Evolutionary conservation across 108 stramenopile genomes (phyloP).

Genomic region (Fragilaria crotonensis): DNA sequence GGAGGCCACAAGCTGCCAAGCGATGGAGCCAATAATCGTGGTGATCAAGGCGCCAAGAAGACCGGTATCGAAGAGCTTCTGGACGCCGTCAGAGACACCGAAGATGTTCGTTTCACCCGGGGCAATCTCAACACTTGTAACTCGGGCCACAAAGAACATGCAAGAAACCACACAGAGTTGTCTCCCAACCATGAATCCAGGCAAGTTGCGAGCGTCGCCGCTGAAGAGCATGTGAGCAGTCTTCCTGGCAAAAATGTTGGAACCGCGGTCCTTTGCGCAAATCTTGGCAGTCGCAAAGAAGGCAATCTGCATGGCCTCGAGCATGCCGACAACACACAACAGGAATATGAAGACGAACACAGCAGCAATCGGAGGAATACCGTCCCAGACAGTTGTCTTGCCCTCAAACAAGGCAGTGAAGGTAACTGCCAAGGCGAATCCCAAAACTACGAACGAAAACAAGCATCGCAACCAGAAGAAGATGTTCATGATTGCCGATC

Average conservation of each 20-base stretch:
- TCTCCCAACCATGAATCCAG: conserved; percentile 14
- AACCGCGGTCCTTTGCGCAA: conserved; percentile 8
- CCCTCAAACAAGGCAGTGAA: too few relatives aligned
- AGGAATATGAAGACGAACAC: too few relatives aligned
- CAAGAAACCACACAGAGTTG: too few relatives aligned
- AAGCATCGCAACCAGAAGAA: too few relatives aligned
- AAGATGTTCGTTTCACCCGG: conserved; percentile 25
- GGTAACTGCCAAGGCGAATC: conserved; percentile 42
- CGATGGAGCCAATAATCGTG: too few relatives aligned
- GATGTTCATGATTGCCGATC: conserved; percentile 12
- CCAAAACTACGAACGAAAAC: conserved; percentile 32
- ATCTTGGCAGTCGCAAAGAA: conserved; percentile 72
- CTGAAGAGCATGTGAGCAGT: conserved; percentile 13
- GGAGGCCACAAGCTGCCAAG: too few relatives aligned
- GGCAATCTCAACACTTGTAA: conserved; percentile 16
- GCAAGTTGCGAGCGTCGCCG: conserved; percentile 18
- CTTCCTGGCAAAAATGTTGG: conserved; percentile 1
- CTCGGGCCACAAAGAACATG: too few relatives aligned
- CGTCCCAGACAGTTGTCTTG: too few relatives aligned
- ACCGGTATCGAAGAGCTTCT: conserved; percentile 31
- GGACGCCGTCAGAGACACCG: conserved; percentile 24
- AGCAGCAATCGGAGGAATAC: too few relatives aligned
- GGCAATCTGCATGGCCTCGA: too few relatives aligned
- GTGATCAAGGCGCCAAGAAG: conserved; percentile 29
- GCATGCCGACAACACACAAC: too few relatives aligned